Evolutionary conservation across 805 yeast species (phyloP).

Genomic region (Candida corydali): DNA sequence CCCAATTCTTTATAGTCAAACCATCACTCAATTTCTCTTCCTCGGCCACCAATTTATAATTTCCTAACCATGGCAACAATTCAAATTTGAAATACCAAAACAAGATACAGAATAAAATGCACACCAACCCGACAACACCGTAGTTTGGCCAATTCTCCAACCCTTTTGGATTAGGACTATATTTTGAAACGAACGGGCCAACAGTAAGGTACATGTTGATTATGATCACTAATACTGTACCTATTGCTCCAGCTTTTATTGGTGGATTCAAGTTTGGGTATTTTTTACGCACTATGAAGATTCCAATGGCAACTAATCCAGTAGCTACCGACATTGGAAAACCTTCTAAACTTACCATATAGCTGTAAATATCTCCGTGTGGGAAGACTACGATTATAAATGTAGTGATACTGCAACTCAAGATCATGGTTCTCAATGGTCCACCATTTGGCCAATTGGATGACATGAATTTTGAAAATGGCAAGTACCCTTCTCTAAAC

Average conservation of each 20-base stretch:
- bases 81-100: slow-evolving; percentile 57
- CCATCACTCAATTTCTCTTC: slow-evolving; percentile 52
- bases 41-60: slow-evolving; percentile 43
- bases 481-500: slow-evolving; percentile 59
- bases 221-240: slow-evolving; percentile 43
- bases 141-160: slow-evolving; percentile 45
- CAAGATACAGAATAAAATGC: slow-evolving; percentile 39
- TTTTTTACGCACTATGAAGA: slow-evolving; percentile 49
- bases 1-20: slow-evolving; percentile 54
- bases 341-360: slow-evolving; percentile 49
- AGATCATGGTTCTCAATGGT: slow-evolving; percentile 48
- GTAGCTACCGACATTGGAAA: slow-evolving; percentile 49
- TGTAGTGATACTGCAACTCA: slow-evolving; percentile 41
- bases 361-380: slow-evolving; percentile 48
- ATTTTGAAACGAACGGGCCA: slow-evolving; percentile 42
- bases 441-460: slow-evolving; percentile 54
- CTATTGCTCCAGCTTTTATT: slow-evolving; percentile 47
- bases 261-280: slow-evolving; percentile 48
- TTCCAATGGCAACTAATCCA: slow-evolving; percentile 51
- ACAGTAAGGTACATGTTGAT: slow-evolving; percentile 46
- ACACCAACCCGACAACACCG: slow-evolving; percentile 41
- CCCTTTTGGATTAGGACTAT: slow-evolving; percentile 38
- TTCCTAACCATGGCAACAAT: slow-evolving; percentile 41
- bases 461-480: slow-evolving; percentile 48
- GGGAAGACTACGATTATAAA: slow-evolving; percentile 38